Conservation (phyloP, 2,329 filamentous ascomycete species). For the Beauveria australis region DNA sequence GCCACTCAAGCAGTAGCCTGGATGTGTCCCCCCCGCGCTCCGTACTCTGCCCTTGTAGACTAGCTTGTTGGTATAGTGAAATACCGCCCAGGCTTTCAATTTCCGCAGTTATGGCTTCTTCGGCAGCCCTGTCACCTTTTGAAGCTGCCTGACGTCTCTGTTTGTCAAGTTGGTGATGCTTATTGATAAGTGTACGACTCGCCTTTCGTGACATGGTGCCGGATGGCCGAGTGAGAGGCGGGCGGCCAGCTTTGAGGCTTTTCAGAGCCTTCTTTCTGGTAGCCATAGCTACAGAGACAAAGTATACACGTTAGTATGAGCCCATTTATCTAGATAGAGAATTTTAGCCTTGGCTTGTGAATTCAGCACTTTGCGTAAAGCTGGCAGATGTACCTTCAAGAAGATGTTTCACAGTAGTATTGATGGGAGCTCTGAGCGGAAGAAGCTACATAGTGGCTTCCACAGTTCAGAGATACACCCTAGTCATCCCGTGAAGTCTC, state of each 20-base stretch:
- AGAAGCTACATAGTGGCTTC: neutral
- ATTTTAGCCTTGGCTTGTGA: neutral
- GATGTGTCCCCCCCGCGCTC: constrained; percentile 63
- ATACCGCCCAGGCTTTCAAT: constrained; percentile 53
- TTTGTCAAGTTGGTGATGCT: constrained; percentile 58
- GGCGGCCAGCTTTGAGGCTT: constrained; percentile 42
- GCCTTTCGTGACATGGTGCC: constrained; percentile 57
- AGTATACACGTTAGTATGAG: neutral
- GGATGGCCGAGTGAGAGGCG: constrained; percentile 42
- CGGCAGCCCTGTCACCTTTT: constrained; percentile 40
- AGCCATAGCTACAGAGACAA: constrained; percentile 29
- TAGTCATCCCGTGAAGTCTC: neutral
- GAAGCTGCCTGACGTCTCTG: constrained; percentile 45
- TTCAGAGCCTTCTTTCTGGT: constrained; percentile 37
- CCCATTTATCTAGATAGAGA: no score
- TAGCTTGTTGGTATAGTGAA: constrained; percentile 57
- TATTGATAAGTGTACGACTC: constrained; percentile 56
- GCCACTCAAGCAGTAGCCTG: constrained; percentile 55
- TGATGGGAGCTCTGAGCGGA: neutral
- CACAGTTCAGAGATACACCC: neutral
- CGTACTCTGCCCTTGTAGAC: constrained; percentile 57
- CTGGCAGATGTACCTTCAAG: neutral
- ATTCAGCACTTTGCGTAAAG: neutral
- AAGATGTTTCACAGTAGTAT: neutral
- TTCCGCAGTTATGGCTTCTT: constrained; percentile 41